Evolutionary conservation across 1,284 basidiomycete species (phyloP), one percentile per base, ranked within the genome.

Genomic region (Ustilago hordei): DNA sequence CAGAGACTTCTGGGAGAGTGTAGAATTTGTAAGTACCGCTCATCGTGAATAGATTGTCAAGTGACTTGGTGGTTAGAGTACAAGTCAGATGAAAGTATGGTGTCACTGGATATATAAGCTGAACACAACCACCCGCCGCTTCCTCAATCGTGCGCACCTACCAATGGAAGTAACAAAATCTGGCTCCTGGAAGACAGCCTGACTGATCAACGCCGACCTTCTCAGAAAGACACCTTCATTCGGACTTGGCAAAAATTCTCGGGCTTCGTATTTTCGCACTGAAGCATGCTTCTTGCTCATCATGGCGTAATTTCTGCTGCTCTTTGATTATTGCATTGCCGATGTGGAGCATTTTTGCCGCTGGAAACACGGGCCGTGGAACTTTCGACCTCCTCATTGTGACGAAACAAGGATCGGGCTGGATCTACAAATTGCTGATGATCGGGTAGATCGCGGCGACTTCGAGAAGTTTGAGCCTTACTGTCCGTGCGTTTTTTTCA

Each of bases 1-100:
- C 60, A 17, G 68, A 67, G 32, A 55, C 48, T 53, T 69, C 61
- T 32, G 75, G 75, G 17, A 77, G 75, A 7, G 66, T 60, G 57
- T 69, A 77, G 41, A 64, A 65, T 50, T 77, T 72, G 60, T 64
- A 57, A 52, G 69, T 69, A 41, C 56, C 59, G 61, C 64, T 70
- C 73, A 75, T 75, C 43, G 19, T 69, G 32, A 4, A 38, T 23
- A 28, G 23, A 8, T 19, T 11, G 11, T 45, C 5, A 19, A 19
- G 39, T 12, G 39, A 41, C 17, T 12, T 7, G 17, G 8, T 41
- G 43, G 15, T 11, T 8, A 15, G 7, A 19, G 43, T 45, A 17
- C 39, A 15, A 15, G 39, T 11, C 17, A 15, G 11, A 7, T 15
- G 13, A 41, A 41, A 17, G 39, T 38, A 28, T 23, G 39, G 36